These are phyloP conservation scores for Salvia rosmarinus DNA, from an alignment of 257 asterid genomes.

Conservation along the genomic window DNA sequence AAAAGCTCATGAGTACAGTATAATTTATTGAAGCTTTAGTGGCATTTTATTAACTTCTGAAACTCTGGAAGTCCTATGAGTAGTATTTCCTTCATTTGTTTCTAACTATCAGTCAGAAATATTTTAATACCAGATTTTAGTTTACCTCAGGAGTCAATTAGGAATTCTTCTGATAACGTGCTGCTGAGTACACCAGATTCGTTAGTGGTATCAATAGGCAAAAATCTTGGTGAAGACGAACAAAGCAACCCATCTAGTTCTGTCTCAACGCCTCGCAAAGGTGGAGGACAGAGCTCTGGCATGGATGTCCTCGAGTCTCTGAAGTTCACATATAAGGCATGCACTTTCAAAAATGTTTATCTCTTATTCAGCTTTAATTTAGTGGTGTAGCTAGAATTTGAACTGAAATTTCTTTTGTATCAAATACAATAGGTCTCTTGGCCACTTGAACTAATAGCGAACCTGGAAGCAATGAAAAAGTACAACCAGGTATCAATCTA, in stretches of 20 bases:
- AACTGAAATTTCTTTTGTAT: conserved; percentile 26
- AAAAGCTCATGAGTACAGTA: conserved; percentile 16
- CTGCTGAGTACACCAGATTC: conserved; percentile 79
- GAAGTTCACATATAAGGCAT: conserved; percentile 85
- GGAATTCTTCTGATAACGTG: conserved; percentile 88
- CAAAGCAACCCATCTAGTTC: conserved; percentile 49
- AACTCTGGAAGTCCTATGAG: background rate
- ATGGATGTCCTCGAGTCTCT: conserved; percentile 80
- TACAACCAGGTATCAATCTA: conserved; percentile 79
- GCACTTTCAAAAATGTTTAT: conserved; percentile 27
- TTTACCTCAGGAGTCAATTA: conserved; percentile 76
- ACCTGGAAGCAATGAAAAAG: conserved; percentile 84
- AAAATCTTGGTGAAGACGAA: conserved; percentile 60
- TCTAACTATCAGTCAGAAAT: conserved; percentile 27
- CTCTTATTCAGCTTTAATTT: conserved; percentile 19
- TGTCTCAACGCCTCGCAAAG: conserved; percentile 69
- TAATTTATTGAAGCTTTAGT: conserved; percentile 22
- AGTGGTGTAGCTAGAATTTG: conserved; percentile 13
- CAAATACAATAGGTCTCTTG: conserved; percentile 70
- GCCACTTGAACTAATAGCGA: conserved; percentile 97
- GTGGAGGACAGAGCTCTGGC: conserved; percentile 66
- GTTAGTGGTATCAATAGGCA: conserved; percentile 71
- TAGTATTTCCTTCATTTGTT: conserved; percentile 17
- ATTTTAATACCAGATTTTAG: conserved; percentile 36
- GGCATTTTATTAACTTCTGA: conserved; percentile 11